A percentile compares a stretch with the other conserved stretches of the same genome.
Evolutionary conservation across 176 grass and related monocot genomes (phyloP).

Genomic region (Aegilops bicornis): DNA sequence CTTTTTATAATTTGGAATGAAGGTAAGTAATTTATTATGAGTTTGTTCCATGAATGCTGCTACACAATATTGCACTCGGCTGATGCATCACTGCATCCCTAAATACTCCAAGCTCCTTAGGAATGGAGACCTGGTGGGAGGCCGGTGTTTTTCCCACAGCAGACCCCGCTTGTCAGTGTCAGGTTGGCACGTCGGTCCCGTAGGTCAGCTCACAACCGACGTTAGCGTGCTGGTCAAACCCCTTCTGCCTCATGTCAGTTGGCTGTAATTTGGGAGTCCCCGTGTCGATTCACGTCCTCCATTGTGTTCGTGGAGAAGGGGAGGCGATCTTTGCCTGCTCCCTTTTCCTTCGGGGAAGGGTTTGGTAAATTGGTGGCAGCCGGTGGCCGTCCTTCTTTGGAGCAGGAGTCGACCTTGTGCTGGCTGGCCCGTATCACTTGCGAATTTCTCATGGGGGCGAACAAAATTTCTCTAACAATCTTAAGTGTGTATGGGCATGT

Average conservation of each 20-base stretch:
- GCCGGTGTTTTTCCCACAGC: neutral
- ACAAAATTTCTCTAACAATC: too few species aligned
- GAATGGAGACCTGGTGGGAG: neutral
- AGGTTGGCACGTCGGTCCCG: neutral
- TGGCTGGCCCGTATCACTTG: too few species aligned
- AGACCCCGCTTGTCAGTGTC: neutral
- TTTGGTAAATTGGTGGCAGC: neutral
- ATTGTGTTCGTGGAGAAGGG: neutral
- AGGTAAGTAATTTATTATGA: neutral
- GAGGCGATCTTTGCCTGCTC: neutral
- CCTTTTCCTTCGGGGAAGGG: neutral
- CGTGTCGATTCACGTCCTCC: neutral
- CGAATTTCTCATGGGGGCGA: too few species aligned
- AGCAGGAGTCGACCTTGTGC: too few species aligned
- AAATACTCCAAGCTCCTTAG: neutral
- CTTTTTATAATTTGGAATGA: too few species aligned
- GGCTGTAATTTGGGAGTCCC: neutral
- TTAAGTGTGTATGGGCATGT: too few species aligned
- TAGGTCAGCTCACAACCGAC: too few species aligned
- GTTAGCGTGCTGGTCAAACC: neutral
- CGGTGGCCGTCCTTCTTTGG: neutral
- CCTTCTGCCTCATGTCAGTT: neutral
- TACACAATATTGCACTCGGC: neutral
- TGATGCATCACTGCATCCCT: slow-evolving; percentile 3
- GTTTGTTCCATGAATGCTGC: neutral